Conservation (phyloP, 352 stramenopile genomes). For the Globisporangium paroecandrum region DNA sequence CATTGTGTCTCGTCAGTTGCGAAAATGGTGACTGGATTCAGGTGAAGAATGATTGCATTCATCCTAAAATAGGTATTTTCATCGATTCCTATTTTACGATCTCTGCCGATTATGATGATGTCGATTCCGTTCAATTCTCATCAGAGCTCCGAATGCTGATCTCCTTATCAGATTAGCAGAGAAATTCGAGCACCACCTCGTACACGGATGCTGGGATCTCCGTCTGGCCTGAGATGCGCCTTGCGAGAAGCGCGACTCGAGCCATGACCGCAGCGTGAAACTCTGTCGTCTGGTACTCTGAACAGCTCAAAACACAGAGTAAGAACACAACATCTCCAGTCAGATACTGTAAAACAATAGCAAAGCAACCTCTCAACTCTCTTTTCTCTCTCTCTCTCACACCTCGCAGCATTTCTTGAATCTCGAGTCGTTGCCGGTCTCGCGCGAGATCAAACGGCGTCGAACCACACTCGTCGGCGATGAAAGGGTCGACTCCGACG, state of each 20-base stretch:
- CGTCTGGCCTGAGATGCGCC: neutral
- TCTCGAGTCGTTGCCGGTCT: slow-evolving; percentile 56
- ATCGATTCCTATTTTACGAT: no score
- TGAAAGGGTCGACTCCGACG: slow-evolving; percentile 32
- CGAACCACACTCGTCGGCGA: slow-evolving; percentile 45
- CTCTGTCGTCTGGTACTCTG: slow-evolving; percentile 13
- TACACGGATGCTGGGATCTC: slow-evolving; percentile 16
- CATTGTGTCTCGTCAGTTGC: neutral
- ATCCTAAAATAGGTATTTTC: no score
- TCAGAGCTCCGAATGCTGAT: no score
- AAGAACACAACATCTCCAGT: neutral
- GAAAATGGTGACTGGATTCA: no score
- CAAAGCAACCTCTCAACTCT: neutral
- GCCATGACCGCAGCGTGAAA: slow-evolving; percentile 7
- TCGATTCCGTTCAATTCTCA: no score
- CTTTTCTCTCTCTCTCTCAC: neutral
- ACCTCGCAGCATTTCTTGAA: slow-evolving; percentile 45
- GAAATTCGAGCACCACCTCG: slow-evolving; percentile 10
- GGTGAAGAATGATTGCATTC: no score
- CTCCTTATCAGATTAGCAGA: slow-evolving; percentile 6
- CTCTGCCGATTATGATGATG: no score
- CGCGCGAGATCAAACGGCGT: slow-evolving; percentile 52
- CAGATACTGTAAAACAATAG: neutral
- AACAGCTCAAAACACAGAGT: neutral
- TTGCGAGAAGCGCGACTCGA: slow-evolving; percentile 8